phyloP scores from a whole-genome alignment of 805 yeast species.

The Metschnikowia koreensis region DNA sequence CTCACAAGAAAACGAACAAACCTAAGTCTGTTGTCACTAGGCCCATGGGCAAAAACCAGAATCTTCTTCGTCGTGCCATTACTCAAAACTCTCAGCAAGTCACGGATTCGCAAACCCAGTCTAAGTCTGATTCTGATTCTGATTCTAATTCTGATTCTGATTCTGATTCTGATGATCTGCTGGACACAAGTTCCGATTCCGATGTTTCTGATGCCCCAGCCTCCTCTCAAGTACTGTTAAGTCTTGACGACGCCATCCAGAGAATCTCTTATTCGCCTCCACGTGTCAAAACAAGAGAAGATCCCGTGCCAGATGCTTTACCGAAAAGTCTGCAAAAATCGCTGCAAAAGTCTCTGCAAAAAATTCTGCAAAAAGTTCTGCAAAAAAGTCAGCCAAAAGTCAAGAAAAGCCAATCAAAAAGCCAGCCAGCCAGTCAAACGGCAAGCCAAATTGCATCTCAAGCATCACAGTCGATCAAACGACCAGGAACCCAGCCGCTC shows the following conservation, averaged over 20 bases:
- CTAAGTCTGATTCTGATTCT: not conserved
- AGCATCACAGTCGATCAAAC: slow-evolving; percentile 6
- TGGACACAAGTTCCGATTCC: not conserved
- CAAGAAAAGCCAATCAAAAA: not conserved
- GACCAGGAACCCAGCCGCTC: slow-evolving; percentile 7
- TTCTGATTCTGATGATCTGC: too few relatives aligned
- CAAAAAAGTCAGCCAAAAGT: not conserved
- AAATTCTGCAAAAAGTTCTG: not conserved
- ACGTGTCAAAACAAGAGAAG: not conserved
- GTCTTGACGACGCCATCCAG: not conserved
- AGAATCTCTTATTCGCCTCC: slow-evolving; percentile 3
- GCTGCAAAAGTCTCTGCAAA: not conserved
- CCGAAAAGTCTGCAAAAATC: not conserved
- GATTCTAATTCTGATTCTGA: too few relatives aligned
- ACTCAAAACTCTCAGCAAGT: slow-evolving; percentile 11
- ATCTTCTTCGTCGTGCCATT: slow-evolving; percentile 11
- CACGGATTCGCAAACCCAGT: not conserved
- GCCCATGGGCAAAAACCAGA: not conserved
- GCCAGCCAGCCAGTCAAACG: not conserved
- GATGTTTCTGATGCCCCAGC: not conserved
- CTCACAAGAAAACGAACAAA: not conserved
- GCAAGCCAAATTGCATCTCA: slow-evolving; percentile 1
- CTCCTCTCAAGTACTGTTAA: not conserved
- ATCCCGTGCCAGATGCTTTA: not conserved
- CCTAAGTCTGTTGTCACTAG: not conserved